A percentile compares a stretch with the other conserved stretches of the same genome.
phyloP scores from a whole-genome alignment of 371 early-diverging fungal genomes.

The Circinella umbellata region DNA sequence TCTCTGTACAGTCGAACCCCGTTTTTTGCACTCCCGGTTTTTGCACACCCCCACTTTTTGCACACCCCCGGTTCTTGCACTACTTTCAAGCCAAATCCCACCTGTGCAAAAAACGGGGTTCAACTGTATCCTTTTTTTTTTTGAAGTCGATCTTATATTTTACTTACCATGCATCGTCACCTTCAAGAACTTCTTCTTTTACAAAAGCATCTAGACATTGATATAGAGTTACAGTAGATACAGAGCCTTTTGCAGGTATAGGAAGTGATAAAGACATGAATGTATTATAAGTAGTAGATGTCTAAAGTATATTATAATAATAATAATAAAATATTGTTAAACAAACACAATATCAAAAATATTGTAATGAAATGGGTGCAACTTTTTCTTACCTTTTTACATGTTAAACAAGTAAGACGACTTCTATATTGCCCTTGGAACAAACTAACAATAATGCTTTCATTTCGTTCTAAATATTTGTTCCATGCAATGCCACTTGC shows the following conservation, averaged over 20 bases:
- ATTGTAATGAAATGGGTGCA: not conserved
- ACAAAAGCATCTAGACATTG: constrained; percentile 89
- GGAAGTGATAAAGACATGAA: constrained; percentile 95
- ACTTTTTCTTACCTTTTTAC: constrained; percentile 59
- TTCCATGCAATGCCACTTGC: constrained; percentile 80
- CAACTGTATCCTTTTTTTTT: not conserved
- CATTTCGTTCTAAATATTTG: constrained; percentile 75
- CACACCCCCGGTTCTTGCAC: too few species aligned
- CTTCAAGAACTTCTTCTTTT: constrained; percentile 84
- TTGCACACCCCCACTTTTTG: too few species aligned
- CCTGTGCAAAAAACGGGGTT: too few species aligned
- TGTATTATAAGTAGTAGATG: constrained; percentile 89
- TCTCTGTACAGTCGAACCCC: too few species aligned
- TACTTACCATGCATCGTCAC: constrained; percentile 82
- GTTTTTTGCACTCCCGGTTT: too few species aligned
- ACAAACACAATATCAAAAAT: not conserved
- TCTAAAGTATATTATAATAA: constrained; percentile 34
- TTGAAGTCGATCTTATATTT: not conserved
- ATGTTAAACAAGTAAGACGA: constrained; percentile 80
- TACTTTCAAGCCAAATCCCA: too few species aligned
- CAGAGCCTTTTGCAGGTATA: constrained; percentile 66
- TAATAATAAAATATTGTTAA: not conserved
- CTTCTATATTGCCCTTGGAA: constrained; percentile 91
- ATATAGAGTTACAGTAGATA: constrained; percentile 56
- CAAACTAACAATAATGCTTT: constrained; percentile 89